Conservation (phyloP, 1,284 basidiomycete species). For the Jaminaea rosea region DNA sequence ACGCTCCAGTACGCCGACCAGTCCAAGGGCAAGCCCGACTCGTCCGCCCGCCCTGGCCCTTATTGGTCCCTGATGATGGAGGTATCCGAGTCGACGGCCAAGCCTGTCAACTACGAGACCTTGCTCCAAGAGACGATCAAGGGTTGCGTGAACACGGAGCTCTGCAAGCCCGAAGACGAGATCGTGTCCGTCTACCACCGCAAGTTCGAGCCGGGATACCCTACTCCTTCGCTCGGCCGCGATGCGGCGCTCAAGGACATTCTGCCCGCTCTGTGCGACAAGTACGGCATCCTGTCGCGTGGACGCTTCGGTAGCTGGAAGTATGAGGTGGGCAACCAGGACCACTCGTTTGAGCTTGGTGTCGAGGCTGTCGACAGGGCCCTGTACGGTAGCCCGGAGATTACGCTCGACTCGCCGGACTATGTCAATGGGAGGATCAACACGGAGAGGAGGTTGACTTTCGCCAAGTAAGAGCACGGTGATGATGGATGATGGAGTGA, state of each 20-base stretch:
- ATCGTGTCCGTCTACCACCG: constrained; percentile 53
- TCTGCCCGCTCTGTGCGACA: constrained; percentile 50
- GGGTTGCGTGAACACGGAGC: constrained; percentile 52
- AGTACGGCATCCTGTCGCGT: constrained; percentile 50
- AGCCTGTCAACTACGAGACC: constrained; percentile 51
- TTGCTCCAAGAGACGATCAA: constrained; percentile 52
- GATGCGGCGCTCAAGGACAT: constrained; percentile 50
- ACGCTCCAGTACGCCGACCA: constrained; percentile 52
- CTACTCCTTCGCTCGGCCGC: constrained; percentile 51
- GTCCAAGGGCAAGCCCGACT: constrained; percentile 45
- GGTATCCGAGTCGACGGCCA: constrained; percentile 52
- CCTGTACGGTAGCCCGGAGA: constrained; percentile 50
- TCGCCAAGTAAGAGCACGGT: no score
- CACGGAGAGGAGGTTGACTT: constrained; percentile 48
- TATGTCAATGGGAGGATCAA: constrained; percentile 52
- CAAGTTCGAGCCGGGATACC: constrained; percentile 51
- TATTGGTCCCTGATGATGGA: constrained; percentile 53
- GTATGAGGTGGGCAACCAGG: constrained; percentile 54
- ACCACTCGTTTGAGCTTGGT: constrained; percentile 54
- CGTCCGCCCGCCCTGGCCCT: constrained; percentile 49
- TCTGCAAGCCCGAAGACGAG: constrained; percentile 51
- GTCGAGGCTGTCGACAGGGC: constrained; percentile 53
- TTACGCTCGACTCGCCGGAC: constrained; percentile 51
- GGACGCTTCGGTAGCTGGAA: constrained; percentile 55
- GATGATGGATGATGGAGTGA: no score